Conservation (phyloP, 805 yeast genomes). For the Yamadazyma insecticola region DNA sequence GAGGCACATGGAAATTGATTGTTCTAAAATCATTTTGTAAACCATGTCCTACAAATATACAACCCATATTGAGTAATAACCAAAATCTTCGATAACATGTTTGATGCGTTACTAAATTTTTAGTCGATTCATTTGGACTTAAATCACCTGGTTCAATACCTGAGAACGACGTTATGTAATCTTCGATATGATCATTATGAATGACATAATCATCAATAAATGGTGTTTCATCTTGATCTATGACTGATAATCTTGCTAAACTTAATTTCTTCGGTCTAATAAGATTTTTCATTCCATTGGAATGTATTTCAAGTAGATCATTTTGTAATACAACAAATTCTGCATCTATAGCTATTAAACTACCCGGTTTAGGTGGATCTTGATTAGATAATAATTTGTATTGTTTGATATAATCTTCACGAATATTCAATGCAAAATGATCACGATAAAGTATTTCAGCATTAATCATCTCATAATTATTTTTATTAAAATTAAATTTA, state of each 20-base stretch:
- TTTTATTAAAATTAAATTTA: constrained; percentile 15
- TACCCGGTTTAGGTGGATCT: constrained; percentile 72
- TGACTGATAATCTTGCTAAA: constrained; percentile 83
- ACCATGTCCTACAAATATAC: constrained; percentile 94
- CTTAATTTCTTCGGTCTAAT: constrained; percentile 72
- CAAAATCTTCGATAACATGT: constrained; percentile 86
- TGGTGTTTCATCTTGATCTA: constrained; percentile 68
- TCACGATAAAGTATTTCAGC: constrained; percentile 68
- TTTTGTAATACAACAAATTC: constrained; percentile 84
- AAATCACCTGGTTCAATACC: constrained; percentile 95
- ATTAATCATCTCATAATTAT: constrained; percentile 45
- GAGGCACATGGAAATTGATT: constrained; percentile 87
- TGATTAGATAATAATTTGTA: constrained; percentile 61
- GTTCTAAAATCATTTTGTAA: constrained; percentile 86
- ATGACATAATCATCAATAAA: constrained; percentile 92
- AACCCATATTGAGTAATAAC: constrained; percentile 84
- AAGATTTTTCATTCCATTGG: constrained; percentile 64
- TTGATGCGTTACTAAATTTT: constrained; percentile 71
- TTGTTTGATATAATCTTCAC: constrained; percentile 56
- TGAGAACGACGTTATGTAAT: constrained; percentile 83
- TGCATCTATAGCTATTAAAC: constrained; percentile 90
- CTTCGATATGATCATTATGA: constrained; percentile 65
- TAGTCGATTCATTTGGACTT: constrained; percentile 60
- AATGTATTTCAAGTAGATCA: constrained; percentile 73
- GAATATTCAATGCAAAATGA: constrained; percentile 63